Evolutionary conservation across 2,329 filamentous ascomycete species (phyloP).

Genomic region (Hymenoscyphus occultus): DNA sequence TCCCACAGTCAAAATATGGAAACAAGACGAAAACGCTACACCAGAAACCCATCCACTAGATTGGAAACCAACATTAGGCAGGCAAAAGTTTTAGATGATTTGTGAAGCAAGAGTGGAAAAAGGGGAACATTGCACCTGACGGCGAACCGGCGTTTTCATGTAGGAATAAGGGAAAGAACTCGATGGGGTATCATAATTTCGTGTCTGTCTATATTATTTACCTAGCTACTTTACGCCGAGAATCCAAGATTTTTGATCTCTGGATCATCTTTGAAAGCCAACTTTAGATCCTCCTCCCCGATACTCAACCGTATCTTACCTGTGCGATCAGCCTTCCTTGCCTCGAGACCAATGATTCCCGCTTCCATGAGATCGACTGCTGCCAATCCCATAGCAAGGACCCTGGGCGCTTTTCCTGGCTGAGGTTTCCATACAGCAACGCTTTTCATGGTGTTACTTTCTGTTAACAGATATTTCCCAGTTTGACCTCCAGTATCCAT

Average conservation of each 20-base stretch:
- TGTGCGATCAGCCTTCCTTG: conserved; percentile 74
- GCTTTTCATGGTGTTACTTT: conserved; percentile 32
- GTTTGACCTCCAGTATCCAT: conserved; percentile 59
- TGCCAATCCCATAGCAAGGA: conserved; percentile 64
- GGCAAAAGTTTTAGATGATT: conserved; percentile 64
- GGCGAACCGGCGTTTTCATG: conserved; percentile 26
- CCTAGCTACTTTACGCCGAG: conserved; percentile 18
- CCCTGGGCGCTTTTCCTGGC: conserved; percentile 40
- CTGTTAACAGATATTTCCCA: conserved; percentile 51
- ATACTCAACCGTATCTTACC: conserved; percentile 84
- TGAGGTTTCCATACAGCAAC: conserved; percentile 20
- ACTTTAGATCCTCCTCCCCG: conserved; percentile 84
- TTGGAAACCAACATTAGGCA: conserved; percentile 80
- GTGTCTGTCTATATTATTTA: conserved; percentile 1
- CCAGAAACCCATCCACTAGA: conserved; percentile 87
- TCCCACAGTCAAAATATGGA: conserved; percentile 82
- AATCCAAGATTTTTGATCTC: conserved; percentile 64
- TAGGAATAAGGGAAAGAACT: conserved; percentile 9
- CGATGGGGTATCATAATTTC: conserved; percentile 6
- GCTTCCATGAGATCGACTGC: conserved; percentile 83
- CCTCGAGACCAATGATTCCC: conserved; percentile 82
- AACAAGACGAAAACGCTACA: conserved; percentile 85
- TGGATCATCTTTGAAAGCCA: conserved; percentile 83
- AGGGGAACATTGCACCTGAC: conserved; percentile 20
- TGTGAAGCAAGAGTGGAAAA: conserved; percentile 17